A percentile compares a stretch with the other conserved stretches of the same genome.
These are phyloP conservation scores for Hygrophila difformis DNA, from an alignment of 257 asterid species.

Conservation along the genomic window DNA sequence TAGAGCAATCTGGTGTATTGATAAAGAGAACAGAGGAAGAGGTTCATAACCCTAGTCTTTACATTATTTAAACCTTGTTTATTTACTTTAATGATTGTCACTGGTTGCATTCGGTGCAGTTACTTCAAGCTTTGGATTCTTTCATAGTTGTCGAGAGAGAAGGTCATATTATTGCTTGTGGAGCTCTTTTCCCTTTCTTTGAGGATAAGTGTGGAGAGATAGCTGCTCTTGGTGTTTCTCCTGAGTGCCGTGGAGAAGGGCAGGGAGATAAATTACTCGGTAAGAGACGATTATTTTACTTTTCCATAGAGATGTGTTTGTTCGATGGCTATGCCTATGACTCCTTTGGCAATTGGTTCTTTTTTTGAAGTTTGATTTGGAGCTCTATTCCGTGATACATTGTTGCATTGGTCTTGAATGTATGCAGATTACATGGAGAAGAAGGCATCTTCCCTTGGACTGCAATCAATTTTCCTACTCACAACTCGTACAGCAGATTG, in stretches of 20 bases:
- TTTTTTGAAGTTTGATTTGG: no score
- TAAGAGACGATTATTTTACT: slow-evolving; percentile 19
- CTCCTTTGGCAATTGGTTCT: no score
- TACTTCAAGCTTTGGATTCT: slow-evolving; percentile 50
- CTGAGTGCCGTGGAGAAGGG: slow-evolving; percentile 97
- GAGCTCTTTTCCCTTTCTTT: slow-evolving; percentile 76
- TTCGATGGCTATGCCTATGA: no score
- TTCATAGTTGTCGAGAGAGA: slow-evolving; percentile 89
- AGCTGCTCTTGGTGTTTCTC: slow-evolving; percentile 96
- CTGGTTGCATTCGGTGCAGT: slow-evolving; percentile 25
- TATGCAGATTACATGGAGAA: slow-evolving; percentile 84
- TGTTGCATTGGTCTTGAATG: background rate
- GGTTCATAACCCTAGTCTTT: slow-evolving; percentile 31
- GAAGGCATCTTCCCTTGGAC: slow-evolving; percentile 80
- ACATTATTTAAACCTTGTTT: no score
- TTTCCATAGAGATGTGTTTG: no score
- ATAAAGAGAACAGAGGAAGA: slow-evolving; percentile 79
- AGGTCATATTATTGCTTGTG: slow-evolving; percentile 89
- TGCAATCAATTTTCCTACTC: slow-evolving; percentile 68
- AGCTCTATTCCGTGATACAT: no score
- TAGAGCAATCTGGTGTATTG: slow-evolving; percentile 78
- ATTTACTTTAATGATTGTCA: no score
- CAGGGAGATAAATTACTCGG: slow-evolving; percentile 98
- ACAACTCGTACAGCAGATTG: slow-evolving; percentile 98
- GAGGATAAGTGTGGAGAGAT: slow-evolving; percentile 90